phyloP scores from a whole-genome alignment of 2,329 filamentous ascomycete species.

The Trichophyton simii region DNA sequence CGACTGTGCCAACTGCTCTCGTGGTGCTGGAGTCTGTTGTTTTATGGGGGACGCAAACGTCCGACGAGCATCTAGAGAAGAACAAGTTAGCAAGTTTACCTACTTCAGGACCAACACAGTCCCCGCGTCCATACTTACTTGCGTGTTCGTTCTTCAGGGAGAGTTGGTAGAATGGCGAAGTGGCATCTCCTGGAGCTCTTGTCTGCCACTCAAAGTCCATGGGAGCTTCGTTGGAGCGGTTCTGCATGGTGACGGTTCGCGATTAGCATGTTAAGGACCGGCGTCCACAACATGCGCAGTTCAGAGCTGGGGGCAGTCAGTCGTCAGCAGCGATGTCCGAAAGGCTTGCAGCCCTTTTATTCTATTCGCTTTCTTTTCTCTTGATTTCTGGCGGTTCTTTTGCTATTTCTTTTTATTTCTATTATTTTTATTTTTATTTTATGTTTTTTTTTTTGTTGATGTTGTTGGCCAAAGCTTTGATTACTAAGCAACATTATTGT shows the following conservation, averaged over 20 bases:
- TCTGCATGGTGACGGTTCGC: constrained; percentile 20
- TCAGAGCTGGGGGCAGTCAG: too few relatives aligned
- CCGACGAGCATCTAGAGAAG: constrained; percentile 26
- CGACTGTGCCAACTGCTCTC: constrained; percentile 38
- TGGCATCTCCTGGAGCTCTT: constrained; percentile 32
- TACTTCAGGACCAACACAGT: background rate
- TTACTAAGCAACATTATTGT: too few relatives aligned
- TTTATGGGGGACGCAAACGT: constrained; percentile 40
- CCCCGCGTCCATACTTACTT: constrained; percentile 2
- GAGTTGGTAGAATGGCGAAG: constrained; percentile 38
- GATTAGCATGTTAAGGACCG: background rate
- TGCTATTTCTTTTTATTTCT: too few relatives aligned
- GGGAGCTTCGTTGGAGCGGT: constrained; percentile 33
- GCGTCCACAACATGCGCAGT: background rate
- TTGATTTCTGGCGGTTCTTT: too few relatives aligned
- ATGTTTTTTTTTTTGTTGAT: too few relatives aligned
- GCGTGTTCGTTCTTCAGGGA: constrained; percentile 29
- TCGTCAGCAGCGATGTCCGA: background rate
- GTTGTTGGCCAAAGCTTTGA: too few relatives aligned
- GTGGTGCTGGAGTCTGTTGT: constrained; percentile 33
- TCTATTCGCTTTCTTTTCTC: too few relatives aligned
- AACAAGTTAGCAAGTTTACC: background rate
- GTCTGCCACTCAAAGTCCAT: constrained; percentile 42
- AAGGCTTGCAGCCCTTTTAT: too few relatives aligned
- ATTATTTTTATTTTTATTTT: too few relatives aligned